phyloP scores from a whole-genome alignment of 768 basidiomycete species.

The Tephrocybe sp. region DNA sequence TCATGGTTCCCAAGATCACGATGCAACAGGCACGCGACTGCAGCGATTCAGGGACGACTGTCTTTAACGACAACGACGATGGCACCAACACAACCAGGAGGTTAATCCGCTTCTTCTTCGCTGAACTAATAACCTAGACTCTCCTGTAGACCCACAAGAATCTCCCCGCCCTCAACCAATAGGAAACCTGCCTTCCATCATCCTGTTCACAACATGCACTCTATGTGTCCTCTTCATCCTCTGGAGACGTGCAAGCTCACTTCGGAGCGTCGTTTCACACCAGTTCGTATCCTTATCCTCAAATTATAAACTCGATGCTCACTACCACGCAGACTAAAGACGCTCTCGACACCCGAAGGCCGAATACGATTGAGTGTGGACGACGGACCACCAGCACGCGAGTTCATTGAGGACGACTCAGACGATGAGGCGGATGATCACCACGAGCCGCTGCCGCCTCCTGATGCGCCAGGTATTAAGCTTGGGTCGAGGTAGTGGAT shows the following conservation, averaged over 20 bases:
- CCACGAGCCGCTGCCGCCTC: constrained; percentile 25
- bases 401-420: constrained; percentile 57
- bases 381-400: constrained; percentile 68
- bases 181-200: constrained; percentile 52
- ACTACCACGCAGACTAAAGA: constrained; percentile 48
- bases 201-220: constrained; percentile 59
- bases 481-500: too few relatives aligned
- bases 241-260: constrained; percentile 57
- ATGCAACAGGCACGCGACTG: too few relatives aligned
- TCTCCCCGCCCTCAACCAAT: constrained; percentile 66
- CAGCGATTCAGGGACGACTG: too few relatives aligned
- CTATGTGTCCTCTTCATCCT: constrained; percentile 59
- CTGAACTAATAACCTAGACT: not conserved
- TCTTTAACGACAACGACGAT: too few relatives aligned
- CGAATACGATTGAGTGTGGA: constrained; percentile 68
- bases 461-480: too few relatives aligned
- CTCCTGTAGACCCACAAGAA: constrained; percentile 50
- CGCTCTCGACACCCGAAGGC: constrained; percentile 53
- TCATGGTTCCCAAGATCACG: too few relatives aligned
- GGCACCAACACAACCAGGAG: constrained; percentile 17
- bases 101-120: not conserved
- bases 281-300: constrained; percentile 39
- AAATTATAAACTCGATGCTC: not conserved
- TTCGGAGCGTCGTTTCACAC: constrained; percentile 62
- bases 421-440: constrained; percentile 45